These are phyloP conservation scores for Trichoderma arundinaceum DNA, from an alignment of 2,329 filamentous ascomycete species.

Conservation along the genomic window DNA sequence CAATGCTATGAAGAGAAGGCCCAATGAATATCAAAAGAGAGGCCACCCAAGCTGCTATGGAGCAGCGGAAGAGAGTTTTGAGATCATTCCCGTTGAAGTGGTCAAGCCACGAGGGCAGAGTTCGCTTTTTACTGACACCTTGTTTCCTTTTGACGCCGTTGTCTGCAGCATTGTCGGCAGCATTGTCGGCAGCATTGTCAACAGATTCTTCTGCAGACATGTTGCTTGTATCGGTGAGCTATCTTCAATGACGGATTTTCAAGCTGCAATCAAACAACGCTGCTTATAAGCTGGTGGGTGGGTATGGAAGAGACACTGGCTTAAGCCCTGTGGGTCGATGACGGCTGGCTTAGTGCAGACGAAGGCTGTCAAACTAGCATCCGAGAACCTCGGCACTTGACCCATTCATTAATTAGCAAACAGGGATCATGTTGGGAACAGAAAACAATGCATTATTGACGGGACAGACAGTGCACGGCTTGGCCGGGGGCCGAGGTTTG, in stretches of 20 bases:
- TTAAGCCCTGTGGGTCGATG: background rate
- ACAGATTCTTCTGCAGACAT: slow-evolving; percentile 12
- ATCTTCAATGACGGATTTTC: background rate
- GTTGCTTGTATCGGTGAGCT: background rate
- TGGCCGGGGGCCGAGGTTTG: background rate
- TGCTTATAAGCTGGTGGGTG: background rate
- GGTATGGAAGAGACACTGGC: background rate
- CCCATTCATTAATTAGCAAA: background rate
- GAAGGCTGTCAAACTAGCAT: background rate
- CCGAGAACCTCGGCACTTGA: background rate
- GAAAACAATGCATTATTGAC: background rate
- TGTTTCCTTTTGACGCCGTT: background rate
- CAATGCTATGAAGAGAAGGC: slow-evolving; percentile 49
- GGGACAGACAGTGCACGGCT: background rate
- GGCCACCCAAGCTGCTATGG: slow-evolving; percentile 52
- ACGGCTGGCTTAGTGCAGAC: background rate
- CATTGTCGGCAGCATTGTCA: slow-evolving; percentile 9
- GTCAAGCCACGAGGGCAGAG: slow-evolving; percentile 46
- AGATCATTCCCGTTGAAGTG: slow-evolving; percentile 56
- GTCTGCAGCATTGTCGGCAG: background rate
- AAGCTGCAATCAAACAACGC: background rate
- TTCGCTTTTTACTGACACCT: background rate
- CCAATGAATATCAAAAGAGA: slow-evolving; percentile 54
- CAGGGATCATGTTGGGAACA: background rate
- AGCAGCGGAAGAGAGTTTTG: slow-evolving; percentile 55